Conservation (phyloP, 2,329 filamentous ascomycete species). For the Ceratocystis diversiconidia region DNA sequence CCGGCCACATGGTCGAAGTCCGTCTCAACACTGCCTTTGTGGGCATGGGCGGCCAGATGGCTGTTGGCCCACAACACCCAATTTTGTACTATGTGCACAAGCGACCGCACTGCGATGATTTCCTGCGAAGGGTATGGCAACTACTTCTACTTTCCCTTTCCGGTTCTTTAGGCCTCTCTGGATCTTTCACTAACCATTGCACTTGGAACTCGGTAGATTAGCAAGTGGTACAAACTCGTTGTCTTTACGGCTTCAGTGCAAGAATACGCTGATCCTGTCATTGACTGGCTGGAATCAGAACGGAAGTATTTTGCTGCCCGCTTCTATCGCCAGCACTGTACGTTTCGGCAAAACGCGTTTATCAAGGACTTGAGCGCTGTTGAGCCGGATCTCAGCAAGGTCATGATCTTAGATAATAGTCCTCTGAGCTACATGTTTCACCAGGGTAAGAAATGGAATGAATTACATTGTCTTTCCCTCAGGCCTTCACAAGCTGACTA, state of each 20-base stretch:
- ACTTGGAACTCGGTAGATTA: slow-evolving; percentile 40
- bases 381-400: slow-evolving; percentile 90
- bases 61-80: slow-evolving; percentile 73
- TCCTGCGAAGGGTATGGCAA: slow-evolving; percentile 58
- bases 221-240: slow-evolving; percentile 96
- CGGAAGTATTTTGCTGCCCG: slow-evolving; percentile 88
- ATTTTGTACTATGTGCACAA: slow-evolving; percentile 99
- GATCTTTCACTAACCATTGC: slow-evolving; percentile 20
- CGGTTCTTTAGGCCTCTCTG: not conserved
- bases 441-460: slow-evolving; percentile 51
- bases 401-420: slow-evolving; percentile 98
- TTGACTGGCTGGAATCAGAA: slow-evolving; percentile 95
- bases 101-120: slow-evolving; percentile 91
- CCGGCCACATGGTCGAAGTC: slow-evolving; percentile 97
- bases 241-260: slow-evolving; percentile 96
- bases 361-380: slow-evolving; percentile 96
- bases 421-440: slow-evolving; percentile 98
- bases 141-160: not conserved
- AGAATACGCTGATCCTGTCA: slow-evolving; percentile 96
- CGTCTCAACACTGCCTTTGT: slow-evolving; percentile 63
- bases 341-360: slow-evolving; percentile 84
- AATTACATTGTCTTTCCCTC: slow-evolving; percentile 14
- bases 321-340: slow-evolving; percentile 96
- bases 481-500: not conserved
- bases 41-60: slow-evolving; percentile 50